Base-by-base conservation (phyloP, 495 filamentous ascomycete genomes). In the Bathelium albidoporum region DNA sequence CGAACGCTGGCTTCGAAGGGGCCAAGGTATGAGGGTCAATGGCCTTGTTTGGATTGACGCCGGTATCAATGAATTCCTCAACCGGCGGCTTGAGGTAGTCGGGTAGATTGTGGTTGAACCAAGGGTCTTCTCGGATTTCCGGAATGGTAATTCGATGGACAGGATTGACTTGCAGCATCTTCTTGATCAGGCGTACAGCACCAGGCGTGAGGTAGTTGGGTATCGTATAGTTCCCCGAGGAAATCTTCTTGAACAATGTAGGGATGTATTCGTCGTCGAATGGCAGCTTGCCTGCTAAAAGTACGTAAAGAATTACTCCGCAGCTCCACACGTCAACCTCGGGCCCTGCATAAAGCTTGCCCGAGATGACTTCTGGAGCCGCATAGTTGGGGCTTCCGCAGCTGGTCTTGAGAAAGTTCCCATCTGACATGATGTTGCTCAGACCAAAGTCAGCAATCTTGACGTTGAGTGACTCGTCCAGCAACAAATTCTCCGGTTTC, bases 261-360 rank as follows among this genome's bases (percentile, higher is more conserved):
- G 89, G 89, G 61, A 93, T 93, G 71, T 96, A 95, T 65, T 98
- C 94, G 72, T 98, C 95, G 74, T 98, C 95, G 71, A 98, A 98
- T 11, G 94, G 94, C 31, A 98, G 79, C 41, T 91, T 81, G 59
- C 94, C 94, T 53, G 93, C 90, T 29, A 98, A 80, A 68, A 98
- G 78, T 61, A 98, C 94, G 71, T 97, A 98, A 60, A 98, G 81
- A 68, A 98, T 98, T 67, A 98, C 95, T 70, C 94, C 94, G 71
- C 93, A 97, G 76, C 94, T 97, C 94, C 94, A 98, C 10, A 98
- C 95, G 74, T 98, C 94, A 52, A 98, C 94, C 74, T 98, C 94
- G 1, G 95, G 94, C 1, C 94, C 94, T 29, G 94, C 94, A 70
- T 98, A 98, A 61, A 98, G 80, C 80, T 97, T 98, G 16, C 94